phyloP scores from a whole-genome alignment of 768 basidiomycete species.

The Leccinum disarticulatum region DNA sequence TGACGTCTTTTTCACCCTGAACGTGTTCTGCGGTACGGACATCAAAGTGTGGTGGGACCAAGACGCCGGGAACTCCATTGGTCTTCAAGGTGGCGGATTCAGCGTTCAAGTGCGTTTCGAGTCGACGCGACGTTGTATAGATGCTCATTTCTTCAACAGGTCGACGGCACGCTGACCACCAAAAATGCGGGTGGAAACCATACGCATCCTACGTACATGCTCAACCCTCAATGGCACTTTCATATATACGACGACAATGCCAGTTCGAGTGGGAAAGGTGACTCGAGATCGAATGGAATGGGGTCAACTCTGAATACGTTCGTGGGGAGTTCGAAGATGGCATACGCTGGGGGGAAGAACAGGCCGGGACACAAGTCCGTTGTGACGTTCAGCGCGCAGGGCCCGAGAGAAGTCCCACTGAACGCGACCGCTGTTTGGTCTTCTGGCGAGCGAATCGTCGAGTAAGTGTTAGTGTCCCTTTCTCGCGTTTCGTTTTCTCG shows the following conservation, averaged over 20 bases:
- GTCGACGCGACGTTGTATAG: background rate
- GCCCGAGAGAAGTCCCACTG: conserved; percentile 65
- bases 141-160: conserved; percentile 37
- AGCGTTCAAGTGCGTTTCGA: conserved; percentile 14
- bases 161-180: conserved; percentile 59
- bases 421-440: conserved; percentile 77
- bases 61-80: conserved; percentile 15
- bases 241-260: conserved; percentile 44
- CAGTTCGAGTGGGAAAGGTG: conserved; percentile 3
- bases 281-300: background rate
- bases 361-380: conserved; percentile 34
- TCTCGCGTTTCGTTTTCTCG: background rate
- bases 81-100: conserved; percentile 8
- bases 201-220: conserved; percentile 76
- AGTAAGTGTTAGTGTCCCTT: conserved; percentile 50
- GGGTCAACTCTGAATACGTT: background rate
- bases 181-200: conserved; percentile 86
- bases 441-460: conserved; percentile 66
- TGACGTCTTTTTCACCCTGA: conserved; percentile 68
- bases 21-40: conserved; percentile 43
- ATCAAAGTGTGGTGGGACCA: conserved; percentile 49
- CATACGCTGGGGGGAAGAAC: conserved; percentile 8
- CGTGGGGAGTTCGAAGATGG: background rate
- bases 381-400: conserved; percentile 48
- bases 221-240: conserved; percentile 87